phyloP scores from a whole-genome alignment of 2,329 filamentous ascomycete species.

The Fusarium sp. region DNA sequence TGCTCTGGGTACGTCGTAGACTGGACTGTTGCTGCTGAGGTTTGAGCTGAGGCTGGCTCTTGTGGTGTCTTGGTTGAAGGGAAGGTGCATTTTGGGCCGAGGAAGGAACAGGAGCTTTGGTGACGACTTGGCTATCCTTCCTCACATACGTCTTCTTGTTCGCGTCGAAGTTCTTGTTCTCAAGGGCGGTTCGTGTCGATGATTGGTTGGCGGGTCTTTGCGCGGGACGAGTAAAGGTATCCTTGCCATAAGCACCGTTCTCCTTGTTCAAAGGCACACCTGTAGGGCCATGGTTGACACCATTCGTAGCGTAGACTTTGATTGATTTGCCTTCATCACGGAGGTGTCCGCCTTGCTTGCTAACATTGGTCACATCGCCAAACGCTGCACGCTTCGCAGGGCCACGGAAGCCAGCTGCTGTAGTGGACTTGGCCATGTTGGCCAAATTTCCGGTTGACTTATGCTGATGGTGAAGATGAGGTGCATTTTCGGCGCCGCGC shows the following conservation, averaged over 20 bases:
- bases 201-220: constrained; percentile 45
- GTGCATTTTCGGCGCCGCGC: constrained; percentile 63
- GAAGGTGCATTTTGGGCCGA: constrained; percentile 41
- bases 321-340: constrained; percentile 52
- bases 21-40: constrained; percentile 55
- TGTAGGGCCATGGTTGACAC: constrained; percentile 40
- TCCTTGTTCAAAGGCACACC: constrained; percentile 56
- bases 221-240: constrained; percentile 54
- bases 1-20: constrained; percentile 60
- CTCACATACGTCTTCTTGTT: constrained; percentile 44
- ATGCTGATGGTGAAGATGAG: constrained; percentile 77
- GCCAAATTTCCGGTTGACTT: constrained; percentile 78
- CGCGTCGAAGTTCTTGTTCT: constrained; percentile 43
- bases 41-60: constrained; percentile 66
- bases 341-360: constrained; percentile 51
- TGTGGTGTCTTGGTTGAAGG: constrained; percentile 61
- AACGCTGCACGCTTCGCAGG: constrained; percentile 81
- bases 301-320: constrained; percentile 48
- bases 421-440: constrained; percentile 46
- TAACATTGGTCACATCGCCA: constrained; percentile 82
- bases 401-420: constrained; percentile 50
- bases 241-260: constrained; percentile 54
- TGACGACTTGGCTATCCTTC: constrained; percentile 34
- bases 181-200: constrained; percentile 40
- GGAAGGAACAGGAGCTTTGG: constrained; percentile 28